phyloP scores from a whole-genome alignment of 169 alveolate genomes.

The Plasmodium falciparum region DNA sequence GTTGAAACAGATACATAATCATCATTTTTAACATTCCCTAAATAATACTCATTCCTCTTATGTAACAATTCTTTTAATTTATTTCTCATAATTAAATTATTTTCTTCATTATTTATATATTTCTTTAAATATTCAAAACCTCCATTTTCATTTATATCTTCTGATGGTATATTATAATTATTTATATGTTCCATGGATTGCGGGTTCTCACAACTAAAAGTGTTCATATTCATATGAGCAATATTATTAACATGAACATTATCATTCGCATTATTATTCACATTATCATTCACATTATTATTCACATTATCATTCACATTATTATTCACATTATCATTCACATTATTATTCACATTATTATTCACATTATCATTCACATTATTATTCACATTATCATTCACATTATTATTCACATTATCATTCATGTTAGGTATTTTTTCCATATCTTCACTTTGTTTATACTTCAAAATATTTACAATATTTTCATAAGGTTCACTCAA shows the following conservation, averaged over 20 bases:
- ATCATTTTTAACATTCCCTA: no score
- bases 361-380: not conserved
- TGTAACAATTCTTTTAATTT: slow-evolving; percentile 6
- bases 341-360: not conserved
- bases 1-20: no score
- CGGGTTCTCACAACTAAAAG: no score
- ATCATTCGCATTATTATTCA: not conserved
- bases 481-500: not conserved
- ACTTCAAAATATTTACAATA: not conserved
- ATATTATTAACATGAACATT: not conserved
- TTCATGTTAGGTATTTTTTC: not conserved
- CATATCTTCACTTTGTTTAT: not conserved
- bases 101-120: slow-evolving; percentile 2
- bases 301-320: not conserved
- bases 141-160: not conserved
- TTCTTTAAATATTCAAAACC: not conserved
- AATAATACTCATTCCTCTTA: not conserved
- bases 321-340: not conserved
- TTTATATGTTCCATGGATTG: no score
- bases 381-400: not conserved
- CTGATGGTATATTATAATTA: no score
- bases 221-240: no score
- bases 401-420: not conserved
- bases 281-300: not conserved
- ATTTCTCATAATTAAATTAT: not conserved